Percentiles rank a stretch among this genome's conserved stretches.
These are phyloP conservation scores for Hyphopichia burtonii DNA, from an alignment of 1,139 yeast species.

Conservation along the genomic window DNA sequence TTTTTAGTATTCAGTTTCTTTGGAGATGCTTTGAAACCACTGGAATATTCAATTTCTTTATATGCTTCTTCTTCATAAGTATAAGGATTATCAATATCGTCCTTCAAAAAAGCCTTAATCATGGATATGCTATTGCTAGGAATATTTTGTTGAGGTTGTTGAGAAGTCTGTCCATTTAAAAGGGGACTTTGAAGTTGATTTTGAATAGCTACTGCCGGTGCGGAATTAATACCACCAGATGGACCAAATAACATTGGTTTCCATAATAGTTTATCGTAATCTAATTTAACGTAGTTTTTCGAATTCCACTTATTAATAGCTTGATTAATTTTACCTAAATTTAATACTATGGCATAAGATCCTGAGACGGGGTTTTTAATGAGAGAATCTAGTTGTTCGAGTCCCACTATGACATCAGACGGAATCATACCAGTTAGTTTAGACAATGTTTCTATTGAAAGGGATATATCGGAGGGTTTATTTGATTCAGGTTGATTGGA, in stretches of 20 bases:
- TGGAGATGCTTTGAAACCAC: conserved; percentile 15
- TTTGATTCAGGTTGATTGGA: conserved; percentile 5
- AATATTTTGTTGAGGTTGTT: conserved; percentile 8
- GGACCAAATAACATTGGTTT: conserved; percentile 82
- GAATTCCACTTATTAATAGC: conserved; percentile 54
- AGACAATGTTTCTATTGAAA: conserved; percentile 62
- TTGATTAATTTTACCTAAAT: conserved; percentile 41
- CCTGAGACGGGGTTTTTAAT: conserved; percentile 42
- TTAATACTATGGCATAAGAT: conserved; percentile 55
- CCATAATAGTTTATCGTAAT: conserved; percentile 64
- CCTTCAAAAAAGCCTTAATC: conserved; percentile 56
- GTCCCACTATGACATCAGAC: conserved; percentile 82
- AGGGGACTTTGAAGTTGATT: conserved; percentile 5
- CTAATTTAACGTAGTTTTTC: conserved; percentile 53
- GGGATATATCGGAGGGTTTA: conserved; percentile 8
- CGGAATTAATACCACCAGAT: conserved; percentile 72
- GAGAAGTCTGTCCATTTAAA: not conserved
- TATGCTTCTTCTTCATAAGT: conserved; percentile 53
- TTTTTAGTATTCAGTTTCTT: not conserved
- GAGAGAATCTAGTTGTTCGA: conserved; percentile 73
- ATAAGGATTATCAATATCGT: conserved; percentile 62
- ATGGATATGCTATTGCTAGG: conserved; percentile 52
- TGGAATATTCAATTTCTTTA: conserved; percentile 39
- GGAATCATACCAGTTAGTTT: conserved; percentile 80
- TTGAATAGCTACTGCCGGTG: conserved; percentile 33